These are phyloP conservation scores for Leccinum subrobustum DNA, from an alignment of 1,284 basidiomycete species.

Conservation along the genomic window DNA sequence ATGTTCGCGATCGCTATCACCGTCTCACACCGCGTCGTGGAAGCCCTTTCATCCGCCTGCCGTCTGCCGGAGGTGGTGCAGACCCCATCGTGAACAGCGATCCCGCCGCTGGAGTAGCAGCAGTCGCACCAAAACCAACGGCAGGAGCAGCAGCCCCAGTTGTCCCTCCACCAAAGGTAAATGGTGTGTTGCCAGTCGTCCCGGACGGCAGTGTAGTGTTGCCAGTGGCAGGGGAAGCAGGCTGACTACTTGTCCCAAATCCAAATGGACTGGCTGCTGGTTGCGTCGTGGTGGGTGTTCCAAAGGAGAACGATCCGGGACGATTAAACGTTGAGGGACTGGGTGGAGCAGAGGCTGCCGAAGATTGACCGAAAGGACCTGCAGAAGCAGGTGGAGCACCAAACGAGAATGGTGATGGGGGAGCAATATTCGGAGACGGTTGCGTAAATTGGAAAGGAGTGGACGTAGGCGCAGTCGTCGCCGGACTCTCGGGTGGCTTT, in stretches of 20 bases:
- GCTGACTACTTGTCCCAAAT: constrained; percentile 44
- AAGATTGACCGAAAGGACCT: constrained; percentile 44
- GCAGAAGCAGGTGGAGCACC: constrained; percentile 34
- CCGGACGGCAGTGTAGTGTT: constrained; percentile 36
- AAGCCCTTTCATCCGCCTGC: constrained; percentile 52
- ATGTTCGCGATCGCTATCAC: constrained; percentile 9
- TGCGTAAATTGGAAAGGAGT: constrained; percentile 46
- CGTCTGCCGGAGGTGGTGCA: constrained; percentile 38
- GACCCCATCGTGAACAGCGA: constrained; percentile 59
- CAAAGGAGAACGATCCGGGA: constrained; percentile 38
- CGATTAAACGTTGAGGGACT: constrained; percentile 51
- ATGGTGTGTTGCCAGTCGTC: constrained; percentile 42
- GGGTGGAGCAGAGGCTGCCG: constrained; percentile 46
- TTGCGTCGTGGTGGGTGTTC: constrained; percentile 32
- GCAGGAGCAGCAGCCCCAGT: constrained; percentile 36
- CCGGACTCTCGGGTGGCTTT: constrained; percentile 35
- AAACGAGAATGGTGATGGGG: constrained; percentile 48
- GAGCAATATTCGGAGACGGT: constrained; percentile 37
- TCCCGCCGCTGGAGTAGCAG: constrained; percentile 36
- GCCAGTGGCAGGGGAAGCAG: constrained; percentile 53
- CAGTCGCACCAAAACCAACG: constrained; percentile 40
- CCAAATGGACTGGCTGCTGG: constrained; percentile 26
- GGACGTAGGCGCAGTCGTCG: constrained; percentile 36
- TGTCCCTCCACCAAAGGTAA: constrained; percentile 32
- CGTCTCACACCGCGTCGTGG: constrained; percentile 41